Evolutionary conservation across 805 yeast genomes (phyloP).

Genomic region (Starmera pachycereana): DNA sequence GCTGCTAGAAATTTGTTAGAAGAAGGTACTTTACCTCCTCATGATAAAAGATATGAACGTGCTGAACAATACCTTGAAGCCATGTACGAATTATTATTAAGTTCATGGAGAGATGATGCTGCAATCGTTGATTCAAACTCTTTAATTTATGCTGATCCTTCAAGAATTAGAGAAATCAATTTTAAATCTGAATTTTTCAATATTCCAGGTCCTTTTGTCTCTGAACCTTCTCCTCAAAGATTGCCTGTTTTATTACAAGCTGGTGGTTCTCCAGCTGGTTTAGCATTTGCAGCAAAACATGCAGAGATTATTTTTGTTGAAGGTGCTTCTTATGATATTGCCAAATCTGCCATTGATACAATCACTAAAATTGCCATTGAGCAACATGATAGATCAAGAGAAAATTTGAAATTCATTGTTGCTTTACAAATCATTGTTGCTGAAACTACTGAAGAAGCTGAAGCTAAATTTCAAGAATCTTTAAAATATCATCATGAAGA

Average conservation of each 20-base stretch:
- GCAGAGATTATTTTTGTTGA: constrained; percentile 28
- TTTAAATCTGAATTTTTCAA: constrained; percentile 25
- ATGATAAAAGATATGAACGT: constrained; percentile 25
- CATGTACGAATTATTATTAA: constrained; percentile 23
- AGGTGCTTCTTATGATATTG: constrained; percentile 19
- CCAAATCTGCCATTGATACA: constrained; percentile 12
- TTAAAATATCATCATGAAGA: constrained; percentile 22
- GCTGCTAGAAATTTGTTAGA: constrained; percentile 27
- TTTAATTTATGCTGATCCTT: constrained; percentile 23
- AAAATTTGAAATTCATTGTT: constrained; percentile 24
- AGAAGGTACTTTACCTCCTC: constrained; percentile 23
- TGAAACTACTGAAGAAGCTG: constrained; percentile 27
- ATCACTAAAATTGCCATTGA: constrained; percentile 21
- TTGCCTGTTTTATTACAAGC: constrained; percentile 29
- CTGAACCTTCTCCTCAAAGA: constrained; percentile 28
- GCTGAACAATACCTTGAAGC: constrained; percentile 29
- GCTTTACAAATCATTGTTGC: constrained; percentile 23
- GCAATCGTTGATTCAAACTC: constrained; percentile 6
- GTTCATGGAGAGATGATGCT: constrained; percentile 28
- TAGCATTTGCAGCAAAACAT: constrained; percentile 27
- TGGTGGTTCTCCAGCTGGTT: constrained; percentile 26
- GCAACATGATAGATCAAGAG: constrained; percentile 22
- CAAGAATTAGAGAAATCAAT: constrained; percentile 23
- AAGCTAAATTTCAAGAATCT: constrained; percentile 20
- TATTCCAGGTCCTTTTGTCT: constrained; percentile 26